Evolutionary conservation across 75 land plant genomes (phyloP), one percentile per base, ranked within the genome.

Genomic region (Gnetum montanum): DNA sequence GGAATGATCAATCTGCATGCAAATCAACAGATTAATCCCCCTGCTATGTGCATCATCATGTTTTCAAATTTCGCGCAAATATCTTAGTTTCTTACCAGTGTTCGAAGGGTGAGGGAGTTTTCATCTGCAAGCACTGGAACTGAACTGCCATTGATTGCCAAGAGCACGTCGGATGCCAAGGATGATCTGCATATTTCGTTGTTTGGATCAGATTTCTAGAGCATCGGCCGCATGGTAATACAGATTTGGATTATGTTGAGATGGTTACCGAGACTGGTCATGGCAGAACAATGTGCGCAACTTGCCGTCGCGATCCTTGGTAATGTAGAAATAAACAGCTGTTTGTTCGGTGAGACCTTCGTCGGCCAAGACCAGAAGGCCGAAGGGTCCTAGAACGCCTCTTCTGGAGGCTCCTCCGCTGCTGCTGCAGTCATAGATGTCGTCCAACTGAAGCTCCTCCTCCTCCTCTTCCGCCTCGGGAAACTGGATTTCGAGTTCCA

Each of bases 1-100:
- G 16, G 96, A 89, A 57, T 93, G 98, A 52, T 93, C 98, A 20
- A 93, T 90, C 96, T 88, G 66, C 16, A 61, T 27, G 11, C 31
- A 33, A 12, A 23, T 16, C 1, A 33, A 33, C 13, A n/a, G 34
- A 18, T 4, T 10, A 12, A 6, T 20, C 12, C 50, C 19, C 26
- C 18, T 49, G 11, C 8, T 3, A 20, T 18, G 12, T 26, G 12
- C 18, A 49, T 49, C 16, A 4, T 23, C 51, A 49, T n/a, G 23
- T 13, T 12, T 49, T 18, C 24, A 49, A 19, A 6, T 1, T 49
- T 8, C 1, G 13, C 8, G 3, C 8, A 16, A 34, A 15, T 3
- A 41, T 3, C 3, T 40, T 3, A 6, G 23, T 20, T 30, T 34
- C 75, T 67, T 68, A 86, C 98, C 72, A 94, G 56, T 43, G 78